A percentile compares a stretch with the other conserved stretches of the same genome.
Conservation (phyloP, 2,329 filamentous ascomycete genomes). For the Cladosporium sp. region DNA sequence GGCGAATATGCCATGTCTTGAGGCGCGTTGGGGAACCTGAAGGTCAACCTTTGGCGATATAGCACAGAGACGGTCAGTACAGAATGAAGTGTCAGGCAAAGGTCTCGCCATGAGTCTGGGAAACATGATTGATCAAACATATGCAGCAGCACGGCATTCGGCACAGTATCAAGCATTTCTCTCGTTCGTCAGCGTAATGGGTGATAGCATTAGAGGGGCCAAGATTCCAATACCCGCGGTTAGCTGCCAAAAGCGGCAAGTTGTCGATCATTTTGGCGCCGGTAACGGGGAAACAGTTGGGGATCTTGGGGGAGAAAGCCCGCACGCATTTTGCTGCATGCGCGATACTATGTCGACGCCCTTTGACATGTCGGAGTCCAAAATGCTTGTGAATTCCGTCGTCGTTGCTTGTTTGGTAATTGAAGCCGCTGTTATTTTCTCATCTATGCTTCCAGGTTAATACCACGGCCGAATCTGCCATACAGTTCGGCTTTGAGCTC, state of each 20-base stretch:
- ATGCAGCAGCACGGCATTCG: constrained; percentile 3
- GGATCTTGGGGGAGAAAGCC: too few species aligned
- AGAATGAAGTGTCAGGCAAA: not conserved
- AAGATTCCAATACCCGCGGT: constrained; percentile 10
- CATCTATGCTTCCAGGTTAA: constrained; percentile 83
- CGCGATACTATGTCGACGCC: constrained; percentile 1
- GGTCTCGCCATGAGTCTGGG: not conserved
- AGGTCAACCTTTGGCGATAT: not conserved
- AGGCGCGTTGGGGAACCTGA: not conserved
- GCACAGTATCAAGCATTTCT: constrained; percentile 7
- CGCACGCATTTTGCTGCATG: not conserved
- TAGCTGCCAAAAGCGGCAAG: constrained; percentile 1
- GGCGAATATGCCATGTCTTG: not conserved
- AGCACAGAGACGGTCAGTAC: not conserved
- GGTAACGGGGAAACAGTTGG: constrained; percentile 6
- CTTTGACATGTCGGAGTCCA: not conserved
- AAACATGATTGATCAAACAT: too few species aligned
- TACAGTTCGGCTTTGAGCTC: constrained; percentile 89
- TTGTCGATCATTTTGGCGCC: constrained; percentile 7
- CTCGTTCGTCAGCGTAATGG: constrained; percentile 3
- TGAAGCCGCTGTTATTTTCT: not conserved
- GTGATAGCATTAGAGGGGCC: constrained; percentile 10
- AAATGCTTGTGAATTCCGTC: not conserved
- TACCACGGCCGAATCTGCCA: constrained; percentile 90
- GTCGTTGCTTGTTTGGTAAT: not conserved